Conservation (phyloP, 495 filamentous ascomycete genomes). For the Aspergillus cavernicola region DNA sequence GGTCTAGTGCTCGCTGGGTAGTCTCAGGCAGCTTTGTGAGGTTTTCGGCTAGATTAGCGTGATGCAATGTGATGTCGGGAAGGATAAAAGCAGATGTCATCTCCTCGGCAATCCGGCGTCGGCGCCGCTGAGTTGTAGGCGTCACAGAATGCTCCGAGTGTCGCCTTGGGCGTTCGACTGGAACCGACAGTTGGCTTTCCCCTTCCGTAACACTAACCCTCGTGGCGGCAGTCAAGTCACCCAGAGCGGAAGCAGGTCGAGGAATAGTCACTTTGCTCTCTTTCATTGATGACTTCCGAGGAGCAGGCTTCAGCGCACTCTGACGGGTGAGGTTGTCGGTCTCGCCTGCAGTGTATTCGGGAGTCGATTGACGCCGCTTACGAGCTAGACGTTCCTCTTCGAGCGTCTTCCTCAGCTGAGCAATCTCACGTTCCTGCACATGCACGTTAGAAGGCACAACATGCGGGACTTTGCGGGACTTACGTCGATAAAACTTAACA, state of each 20-base stretch:
- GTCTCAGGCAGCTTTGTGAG: conserved; percentile 39
- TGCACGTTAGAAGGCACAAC: neutral
- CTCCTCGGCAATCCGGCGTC: conserved; percentile 44
- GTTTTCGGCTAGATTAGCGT: conserved; percentile 32
- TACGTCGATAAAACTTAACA: conserved; percentile 48
- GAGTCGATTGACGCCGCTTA: conserved; percentile 39
- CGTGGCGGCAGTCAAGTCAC: conserved; percentile 32
- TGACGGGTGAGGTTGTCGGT: conserved; percentile 37
- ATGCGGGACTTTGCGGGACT: conserved; percentile 5
- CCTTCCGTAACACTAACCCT: conserved; percentile 25
- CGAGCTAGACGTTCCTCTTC: conserved; percentile 48
- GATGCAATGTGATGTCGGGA: conserved; percentile 61
- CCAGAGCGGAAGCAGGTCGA: conserved; percentile 38
- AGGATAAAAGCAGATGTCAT: conserved; percentile 83
- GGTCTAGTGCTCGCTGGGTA: conserved; percentile 57
- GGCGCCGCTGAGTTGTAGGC: conserved; percentile 26
- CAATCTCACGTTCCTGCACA: conserved; percentile 43
- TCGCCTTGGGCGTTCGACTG: conserved; percentile 37
- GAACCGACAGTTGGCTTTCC: conserved; percentile 31
- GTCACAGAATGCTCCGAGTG: conserved; percentile 45
- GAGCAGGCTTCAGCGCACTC: conserved; percentile 32
- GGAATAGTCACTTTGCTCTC: conserved; percentile 28
- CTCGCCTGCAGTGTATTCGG: conserved; percentile 29
- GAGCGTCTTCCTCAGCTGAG: conserved; percentile 44
- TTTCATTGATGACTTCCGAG: conserved; percentile 48